Conservation (phyloP, 768 basidiomycete species). For the Tulasnella sp. region DNA sequence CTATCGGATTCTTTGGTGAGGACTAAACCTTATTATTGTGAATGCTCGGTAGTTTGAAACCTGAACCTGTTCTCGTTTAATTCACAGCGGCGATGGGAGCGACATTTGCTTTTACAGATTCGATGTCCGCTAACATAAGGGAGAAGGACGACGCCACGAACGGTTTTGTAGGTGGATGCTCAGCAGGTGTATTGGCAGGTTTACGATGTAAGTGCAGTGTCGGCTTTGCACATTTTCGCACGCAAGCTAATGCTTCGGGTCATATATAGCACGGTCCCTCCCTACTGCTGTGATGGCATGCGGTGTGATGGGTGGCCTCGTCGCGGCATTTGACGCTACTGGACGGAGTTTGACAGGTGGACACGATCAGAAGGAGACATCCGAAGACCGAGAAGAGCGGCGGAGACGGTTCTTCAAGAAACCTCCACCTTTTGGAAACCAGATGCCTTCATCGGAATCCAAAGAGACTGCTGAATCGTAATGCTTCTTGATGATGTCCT, state of each 20-base stretch:
- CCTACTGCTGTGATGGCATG: slow-evolving; percentile 75
- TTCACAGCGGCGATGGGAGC: slow-evolving; percentile 76
- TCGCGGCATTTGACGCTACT: slow-evolving; percentile 74
- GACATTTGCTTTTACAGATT: slow-evolving; percentile 74
- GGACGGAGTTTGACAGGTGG: slow-evolving; percentile 48
- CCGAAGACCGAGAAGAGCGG: slow-evolving; percentile 49
- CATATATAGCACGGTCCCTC: slow-evolving; percentile 63
- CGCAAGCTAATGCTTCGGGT: slow-evolving; percentile 16
- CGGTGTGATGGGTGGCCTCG: slow-evolving; percentile 61
- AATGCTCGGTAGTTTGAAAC: no score
- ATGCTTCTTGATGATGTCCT: no score
- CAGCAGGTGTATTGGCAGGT: slow-evolving; percentile 86
- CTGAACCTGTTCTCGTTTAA: neutral
- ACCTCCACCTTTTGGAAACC: slow-evolving; percentile 37
- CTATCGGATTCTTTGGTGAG: slow-evolving; percentile 87
- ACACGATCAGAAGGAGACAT: slow-evolving; percentile 21
- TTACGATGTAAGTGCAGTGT: slow-evolving; percentile 49
- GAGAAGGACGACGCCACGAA: slow-evolving; percentile 71
- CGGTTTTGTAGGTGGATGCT: slow-evolving; percentile 79
- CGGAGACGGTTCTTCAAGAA: slow-evolving; percentile 76
- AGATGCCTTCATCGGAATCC: no score
- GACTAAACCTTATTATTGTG: neutral
- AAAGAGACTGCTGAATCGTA: no score
- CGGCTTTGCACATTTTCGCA: slow-evolving; percentile 1
- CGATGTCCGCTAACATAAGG: slow-evolving; percentile 69